These are phyloP conservation scores for Asterionellopsis glacialis DNA, from an alignment of 108 stramenopile species.

Conservation along the genomic window DNA sequence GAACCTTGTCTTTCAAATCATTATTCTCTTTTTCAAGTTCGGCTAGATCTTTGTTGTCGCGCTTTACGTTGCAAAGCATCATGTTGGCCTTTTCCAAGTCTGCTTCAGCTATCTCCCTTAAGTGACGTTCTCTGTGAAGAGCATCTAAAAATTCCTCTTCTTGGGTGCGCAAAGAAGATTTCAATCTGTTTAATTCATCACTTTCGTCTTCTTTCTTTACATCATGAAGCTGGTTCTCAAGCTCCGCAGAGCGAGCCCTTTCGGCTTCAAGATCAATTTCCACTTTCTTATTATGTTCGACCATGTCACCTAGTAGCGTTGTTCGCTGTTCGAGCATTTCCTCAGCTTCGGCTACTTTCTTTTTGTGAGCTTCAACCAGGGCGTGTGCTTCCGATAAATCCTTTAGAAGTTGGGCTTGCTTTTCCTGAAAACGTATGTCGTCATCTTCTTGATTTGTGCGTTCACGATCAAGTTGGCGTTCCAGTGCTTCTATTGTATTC, in stretches of 20 bases:
- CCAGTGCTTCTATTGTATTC: slow-evolving; percentile 11
- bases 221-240: slow-evolving; percentile 7
- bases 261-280: slow-evolving; percentile 21
- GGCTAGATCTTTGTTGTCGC: slow-evolving; percentile 14
- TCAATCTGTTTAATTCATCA: not conserved
- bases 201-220: not conserved
- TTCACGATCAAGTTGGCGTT: slow-evolving; percentile 7
- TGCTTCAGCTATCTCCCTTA: slow-evolving; percentile 8
- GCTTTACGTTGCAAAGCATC: not conserved
- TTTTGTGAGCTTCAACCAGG: slow-evolving; percentile 5
- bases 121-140: slow-evolving; percentile 1
- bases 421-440: slow-evolving; percentile 3
- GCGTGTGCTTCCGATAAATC: slow-evolving; percentile 7
- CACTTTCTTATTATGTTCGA: slow-evolving; percentile 27
- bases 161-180: not conserved
- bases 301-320: slow-evolving; percentile 29
- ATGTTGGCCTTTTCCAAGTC: slow-evolving; percentile 1
- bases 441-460: slow-evolving; percentile 10
- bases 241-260: slow-evolving; percentile 3
- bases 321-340: slow-evolving; percentile 14
- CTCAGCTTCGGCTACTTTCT: slow-evolving; percentile 10
- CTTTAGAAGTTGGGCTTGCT: slow-evolving; percentile 4
- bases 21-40: slow-evolving; percentile 51
- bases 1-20: slow-evolving; percentile 50
- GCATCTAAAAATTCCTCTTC: slow-evolving; percentile 3